Base-by-base conservation (phyloP, 495 filamentous ascomycete species). In the Ramalina peruviana region DNA sequence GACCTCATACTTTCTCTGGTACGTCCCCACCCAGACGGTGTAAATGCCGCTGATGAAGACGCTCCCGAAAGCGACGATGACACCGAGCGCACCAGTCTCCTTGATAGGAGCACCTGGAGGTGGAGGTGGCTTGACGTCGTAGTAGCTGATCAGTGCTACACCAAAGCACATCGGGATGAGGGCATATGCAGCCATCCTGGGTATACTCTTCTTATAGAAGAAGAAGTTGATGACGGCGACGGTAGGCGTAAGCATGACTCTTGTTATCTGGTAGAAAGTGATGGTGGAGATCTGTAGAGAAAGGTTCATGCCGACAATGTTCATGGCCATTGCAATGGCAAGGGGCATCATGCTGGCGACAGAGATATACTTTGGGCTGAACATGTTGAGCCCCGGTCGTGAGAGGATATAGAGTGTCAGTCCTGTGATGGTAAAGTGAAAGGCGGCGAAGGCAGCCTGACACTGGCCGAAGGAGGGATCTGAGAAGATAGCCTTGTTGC, bases 241-340 rank as follows among this genome's bases (percentile, higher is more conserved):
- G 27, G 70, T 73, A 3, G 83, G 83, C 7, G 82, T 86, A 21
- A 86, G 73, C 30, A 85, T 69, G 48, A 86, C 80, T 19, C 82
- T 75, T 16, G 79, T 80, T 46, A 85, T 72, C 57, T 87, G 83
- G 59, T 86, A 86, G 60, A 85, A 86, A 48, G 81, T 83, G 25
- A 87, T 75, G 40, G 78, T 75, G 17, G 81, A 85, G 57, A 78
- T 79, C 48, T 82, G 80, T 9, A 87, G 69, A 4, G 80, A 83
- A 10, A 84, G 66, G 59, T 87, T 87, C 25, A 80, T 81, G n/a
- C 86, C 69, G 56, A 86, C 78, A 50, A 86, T 80, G 62, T 86
- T 84, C 30, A 45, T 49, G 19, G 58, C 55, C 80, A 85, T 86
- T 58, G 81, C 73, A 7, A 85, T 62, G 6, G 81, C 73, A 6